phyloP scores from a whole-genome alignment of 352 stramenopile genomes.

The Phytophthora fragariaefolia region DNA sequence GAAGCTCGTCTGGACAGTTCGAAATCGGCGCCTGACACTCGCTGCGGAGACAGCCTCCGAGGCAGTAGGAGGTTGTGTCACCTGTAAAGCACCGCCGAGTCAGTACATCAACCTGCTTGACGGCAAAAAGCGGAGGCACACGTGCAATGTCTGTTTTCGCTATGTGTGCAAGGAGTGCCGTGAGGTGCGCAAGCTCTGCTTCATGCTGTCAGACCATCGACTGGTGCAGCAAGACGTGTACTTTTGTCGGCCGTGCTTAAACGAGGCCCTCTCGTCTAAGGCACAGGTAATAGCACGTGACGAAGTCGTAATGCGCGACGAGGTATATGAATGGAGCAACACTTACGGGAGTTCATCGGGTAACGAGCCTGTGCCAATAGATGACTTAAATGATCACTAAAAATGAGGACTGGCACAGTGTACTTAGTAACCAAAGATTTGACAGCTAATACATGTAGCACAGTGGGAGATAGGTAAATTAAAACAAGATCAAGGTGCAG shows the following conservation, averaged over 20 bases:
- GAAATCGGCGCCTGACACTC: slow-evolving; percentile 30
- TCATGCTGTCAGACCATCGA: slow-evolving; percentile 33
- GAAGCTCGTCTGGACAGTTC: slow-evolving; percentile 62
- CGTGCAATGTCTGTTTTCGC: slow-evolving; percentile 44
- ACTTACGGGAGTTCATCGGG: slow-evolving; percentile 38
- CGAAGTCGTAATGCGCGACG: slow-evolving; percentile 20
- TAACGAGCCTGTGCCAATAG: slow-evolving; percentile 28
- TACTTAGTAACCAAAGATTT: too few relatives aligned
- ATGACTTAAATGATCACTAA: slow-evolving; percentile 34
- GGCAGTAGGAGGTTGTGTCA: slow-evolving; percentile 23
- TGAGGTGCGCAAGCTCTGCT: slow-evolving; percentile 41
- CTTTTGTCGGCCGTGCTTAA: slow-evolving; percentile 34
- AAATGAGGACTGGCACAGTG: not conserved
- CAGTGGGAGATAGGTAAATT: slow-evolving; percentile 2
- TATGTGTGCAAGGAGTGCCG: slow-evolving; percentile 49
- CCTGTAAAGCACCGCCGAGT: slow-evolving; percentile 16
- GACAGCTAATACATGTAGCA: slow-evolving; percentile 18
- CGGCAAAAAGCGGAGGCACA: slow-evolving; percentile 28
- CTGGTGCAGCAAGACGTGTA: slow-evolving; percentile 36
- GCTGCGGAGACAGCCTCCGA: not conserved
- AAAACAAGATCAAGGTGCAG: slow-evolving; percentile 1
- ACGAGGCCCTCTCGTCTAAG: slow-evolving; percentile 18
- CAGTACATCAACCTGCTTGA: slow-evolving; percentile 7
- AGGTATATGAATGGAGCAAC: slow-evolving; percentile 37
- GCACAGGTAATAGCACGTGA: slow-evolving; percentile 27